Evolutionary conservation across 176 grass and related monocot genomes (phyloP).

Genomic region (Chrysopogon serrulatus): DNA sequence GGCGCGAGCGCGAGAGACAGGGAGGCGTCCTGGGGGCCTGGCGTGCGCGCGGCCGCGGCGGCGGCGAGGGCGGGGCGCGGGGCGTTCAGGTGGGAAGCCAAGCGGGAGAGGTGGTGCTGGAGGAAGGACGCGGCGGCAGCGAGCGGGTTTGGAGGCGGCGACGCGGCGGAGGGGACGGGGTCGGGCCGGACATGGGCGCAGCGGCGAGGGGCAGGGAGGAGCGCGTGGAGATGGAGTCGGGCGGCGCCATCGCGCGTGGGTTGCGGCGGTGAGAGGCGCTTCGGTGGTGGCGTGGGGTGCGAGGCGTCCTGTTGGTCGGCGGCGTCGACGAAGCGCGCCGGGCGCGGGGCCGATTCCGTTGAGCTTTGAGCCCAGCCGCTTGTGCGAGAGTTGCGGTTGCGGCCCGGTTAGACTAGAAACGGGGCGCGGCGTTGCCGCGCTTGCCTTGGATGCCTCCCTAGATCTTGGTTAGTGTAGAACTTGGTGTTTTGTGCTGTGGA

Average conservation of each 20-base stretch:
- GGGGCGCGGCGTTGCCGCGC: too few relatives aligned
- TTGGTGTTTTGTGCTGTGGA: too few relatives aligned
- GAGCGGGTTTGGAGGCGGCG: slow-evolving; percentile 33
- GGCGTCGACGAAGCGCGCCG: slow-evolving; percentile 6
- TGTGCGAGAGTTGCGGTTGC: neutral
- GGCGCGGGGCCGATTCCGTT: neutral
- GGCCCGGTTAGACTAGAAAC: neutral
- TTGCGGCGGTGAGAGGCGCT: neutral
- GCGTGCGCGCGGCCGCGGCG: neutral
- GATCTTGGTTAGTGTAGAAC: too few relatives aligned
- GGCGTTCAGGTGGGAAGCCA: slow-evolving; percentile 43
- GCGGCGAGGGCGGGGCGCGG: slow-evolving; percentile 30
- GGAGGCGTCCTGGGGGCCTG: slow-evolving; percentile 26
- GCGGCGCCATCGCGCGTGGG: slow-evolving; percentile 34
- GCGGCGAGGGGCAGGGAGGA: slow-evolving; percentile 65
- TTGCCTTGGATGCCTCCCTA: too few relatives aligned
- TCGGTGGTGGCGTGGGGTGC: neutral
- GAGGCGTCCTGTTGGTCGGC: neutral
- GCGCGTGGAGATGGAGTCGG: slow-evolving; percentile 17
- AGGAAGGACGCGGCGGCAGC: slow-evolving; percentile 60
- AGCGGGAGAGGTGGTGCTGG: slow-evolving; percentile 42
- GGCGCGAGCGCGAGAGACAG: slow-evolving; percentile 58
- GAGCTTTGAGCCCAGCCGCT: neutral
- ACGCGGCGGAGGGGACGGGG: too few relatives aligned
- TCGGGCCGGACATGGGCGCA: slow-evolving; percentile 30